These are phyloP conservation scores for Mucor irregularis DNA, from an alignment of 371 early-diverging fungal species.

Conservation along the genomic window DNA sequence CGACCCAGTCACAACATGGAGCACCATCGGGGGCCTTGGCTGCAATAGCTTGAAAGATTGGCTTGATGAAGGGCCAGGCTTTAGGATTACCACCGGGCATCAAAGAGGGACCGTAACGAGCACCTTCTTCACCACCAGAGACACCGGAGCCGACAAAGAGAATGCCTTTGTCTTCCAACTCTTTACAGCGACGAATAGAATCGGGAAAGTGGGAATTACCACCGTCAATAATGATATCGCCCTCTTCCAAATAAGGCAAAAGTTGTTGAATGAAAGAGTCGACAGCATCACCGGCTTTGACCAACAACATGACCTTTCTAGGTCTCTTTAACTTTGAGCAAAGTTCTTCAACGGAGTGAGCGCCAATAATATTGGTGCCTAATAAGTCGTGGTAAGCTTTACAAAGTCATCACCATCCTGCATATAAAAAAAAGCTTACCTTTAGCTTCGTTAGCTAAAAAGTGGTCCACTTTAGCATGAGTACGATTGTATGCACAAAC, in stretches of 20 bases:
- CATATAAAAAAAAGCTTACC: slow-evolving; percentile 51
- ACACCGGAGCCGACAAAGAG: slow-evolving; percentile 98
- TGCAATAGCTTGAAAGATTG: slow-evolving; percentile 94
- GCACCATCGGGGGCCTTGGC: slow-evolving; percentile 85
- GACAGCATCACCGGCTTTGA: slow-evolving; percentile 96
- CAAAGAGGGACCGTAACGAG: slow-evolving; percentile 96
- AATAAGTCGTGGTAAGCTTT: too few species aligned
- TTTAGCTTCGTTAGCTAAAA: slow-evolving; percentile 94
- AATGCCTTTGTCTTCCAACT: slow-evolving; percentile 86
- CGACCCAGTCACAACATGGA: slow-evolving; percentile 99
- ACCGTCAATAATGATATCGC: slow-evolving; percentile 98
- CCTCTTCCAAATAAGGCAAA: slow-evolving; percentile 79
- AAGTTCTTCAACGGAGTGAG: slow-evolving; percentile 89
- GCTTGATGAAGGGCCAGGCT: slow-evolving; percentile 92
- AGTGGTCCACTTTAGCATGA: slow-evolving; percentile 89
- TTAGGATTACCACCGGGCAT: slow-evolving; percentile 97
- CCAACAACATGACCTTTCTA: slow-evolving; percentile 95
- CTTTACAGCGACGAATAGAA: slow-evolving; percentile 85
- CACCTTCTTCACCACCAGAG: slow-evolving; percentile 99
- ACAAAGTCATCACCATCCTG: too few species aligned
- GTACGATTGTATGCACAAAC: slow-evolving; percentile 98
- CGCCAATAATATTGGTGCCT: slow-evolving; percentile 91
- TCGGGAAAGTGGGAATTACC: slow-evolving; percentile 99
- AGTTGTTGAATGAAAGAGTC: slow-evolving; percentile 94
- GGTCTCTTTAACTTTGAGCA: slow-evolving; percentile 91